phyloP scores from a whole-genome alignment of 2,329 filamentous ascomycete species.

The Penicillium sp. region DNA sequence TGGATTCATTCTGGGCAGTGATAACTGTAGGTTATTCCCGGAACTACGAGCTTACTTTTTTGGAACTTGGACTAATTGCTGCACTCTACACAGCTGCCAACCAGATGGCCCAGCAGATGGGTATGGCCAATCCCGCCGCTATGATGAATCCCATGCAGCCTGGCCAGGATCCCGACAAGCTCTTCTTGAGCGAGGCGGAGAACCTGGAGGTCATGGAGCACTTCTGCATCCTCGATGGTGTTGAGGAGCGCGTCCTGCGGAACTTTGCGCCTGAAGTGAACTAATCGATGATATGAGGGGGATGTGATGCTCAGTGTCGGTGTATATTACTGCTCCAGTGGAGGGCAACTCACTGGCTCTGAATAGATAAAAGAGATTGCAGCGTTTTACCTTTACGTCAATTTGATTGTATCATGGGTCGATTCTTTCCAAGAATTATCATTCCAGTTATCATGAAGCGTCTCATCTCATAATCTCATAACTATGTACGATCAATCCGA shows the following conservation, averaged over 20 bases:
- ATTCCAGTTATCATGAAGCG: constrained; percentile 18
- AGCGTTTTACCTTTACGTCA: constrained; percentile 4
- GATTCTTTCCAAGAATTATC: constrained; percentile 14
- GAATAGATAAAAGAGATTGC: constrained; percentile 19
- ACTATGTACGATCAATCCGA: constrained; percentile 18
- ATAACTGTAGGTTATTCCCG: constrained; percentile 73
- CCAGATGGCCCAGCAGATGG: constrained; percentile 87
- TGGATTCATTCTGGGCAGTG: constrained; percentile 92
- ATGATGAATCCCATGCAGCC: constrained; percentile 79
- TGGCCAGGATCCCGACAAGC: constrained; percentile 92
- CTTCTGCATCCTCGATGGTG: constrained; percentile 85
- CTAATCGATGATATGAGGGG: constrained; percentile 13
- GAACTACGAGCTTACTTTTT: neutral
- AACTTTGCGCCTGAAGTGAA: constrained; percentile 41
- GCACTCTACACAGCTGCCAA: constrained; percentile 70
- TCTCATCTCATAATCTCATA: constrained; percentile 21
- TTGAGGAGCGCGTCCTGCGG: constrained; percentile 81
- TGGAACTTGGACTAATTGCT: neutral
- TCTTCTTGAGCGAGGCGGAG: constrained; percentile 90
- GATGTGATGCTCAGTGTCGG: constrained; percentile 7
- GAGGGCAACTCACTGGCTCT: constrained; percentile 16
- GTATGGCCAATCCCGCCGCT: constrained; percentile 72
- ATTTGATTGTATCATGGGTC: constrained; percentile 6
- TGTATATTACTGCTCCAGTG: constrained; percentile 19
- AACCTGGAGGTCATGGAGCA: constrained; percentile 96